Evolutionary conservation across 2,329 filamentous ascomycete species (phyloP).

Genomic region (Calonectria ilicicola): DNA sequence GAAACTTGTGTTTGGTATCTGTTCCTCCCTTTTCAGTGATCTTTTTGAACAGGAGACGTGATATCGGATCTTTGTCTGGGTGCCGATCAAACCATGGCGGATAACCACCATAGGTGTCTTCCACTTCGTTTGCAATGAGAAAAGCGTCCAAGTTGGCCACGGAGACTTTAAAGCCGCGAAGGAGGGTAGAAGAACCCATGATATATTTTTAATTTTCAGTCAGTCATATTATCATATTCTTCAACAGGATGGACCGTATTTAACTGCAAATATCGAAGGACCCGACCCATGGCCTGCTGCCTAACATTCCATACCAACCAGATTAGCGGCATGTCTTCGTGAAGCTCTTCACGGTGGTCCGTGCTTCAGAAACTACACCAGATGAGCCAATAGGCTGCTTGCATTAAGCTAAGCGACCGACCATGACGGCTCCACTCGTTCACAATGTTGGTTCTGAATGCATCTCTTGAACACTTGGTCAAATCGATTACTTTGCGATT

Average conservation of each 20-base stretch:
- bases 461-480: no score
- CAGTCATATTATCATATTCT: background rate
- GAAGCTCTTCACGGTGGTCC: background rate
- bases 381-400: background rate
- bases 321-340: background rate
- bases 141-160: constrained; percentile 15
- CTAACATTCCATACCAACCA: background rate
- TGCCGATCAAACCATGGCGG: constrained; percentile 8
- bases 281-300: background rate
- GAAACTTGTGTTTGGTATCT: constrained; percentile 11
- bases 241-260: background rate
- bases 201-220: background rate
- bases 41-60: constrained; percentile 14
- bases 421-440: background rate
- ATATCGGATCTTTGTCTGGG: constrained; percentile 14
- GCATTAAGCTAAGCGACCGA: no score
- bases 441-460: no score
- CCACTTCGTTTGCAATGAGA: constrained; percentile 10
- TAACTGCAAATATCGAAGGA: background rate
- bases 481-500: no score
- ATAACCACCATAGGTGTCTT: constrained; percentile 7
- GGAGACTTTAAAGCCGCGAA: constrained; percentile 20
- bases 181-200: constrained; percentile 16
- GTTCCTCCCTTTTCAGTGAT: constrained; percentile 3
- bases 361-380: background rate